phyloP scores from a whole-genome alignment of 768 basidiomycete genomes.

The Boletus tomentosulus region DNA sequence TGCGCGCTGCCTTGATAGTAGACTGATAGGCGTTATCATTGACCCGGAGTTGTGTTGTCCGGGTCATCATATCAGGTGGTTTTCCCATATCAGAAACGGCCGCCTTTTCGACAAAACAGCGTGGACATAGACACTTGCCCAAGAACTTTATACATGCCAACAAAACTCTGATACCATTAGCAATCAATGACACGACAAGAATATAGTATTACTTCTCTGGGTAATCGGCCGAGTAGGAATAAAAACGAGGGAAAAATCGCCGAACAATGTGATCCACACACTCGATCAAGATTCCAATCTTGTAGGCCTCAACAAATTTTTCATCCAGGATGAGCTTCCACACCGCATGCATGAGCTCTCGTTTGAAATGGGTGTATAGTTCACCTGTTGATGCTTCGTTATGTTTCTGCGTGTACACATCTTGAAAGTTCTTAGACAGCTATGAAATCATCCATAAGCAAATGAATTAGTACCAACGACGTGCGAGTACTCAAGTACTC shows the following conservation, averaged over 20 bases:
- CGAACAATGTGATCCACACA: neutral
- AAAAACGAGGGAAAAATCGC: neutral
- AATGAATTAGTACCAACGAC: neutral
- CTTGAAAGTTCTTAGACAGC: constrained; percentile 12
- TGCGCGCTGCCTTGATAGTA: neutral
- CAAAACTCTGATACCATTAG: neutral
- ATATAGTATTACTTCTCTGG: constrained; percentile 4
- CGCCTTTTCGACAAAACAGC: constrained; percentile 16
- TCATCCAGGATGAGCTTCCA: neutral
- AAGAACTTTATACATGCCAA: constrained; percentile 7
- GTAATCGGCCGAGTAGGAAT: constrained; percentile 1
- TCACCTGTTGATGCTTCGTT: neutral
- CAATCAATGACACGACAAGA: neutral
- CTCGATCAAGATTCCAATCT: neutral
- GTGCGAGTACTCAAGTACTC: too few relatives aligned
- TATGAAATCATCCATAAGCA: neutral
- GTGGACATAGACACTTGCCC: constrained; percentile 25
- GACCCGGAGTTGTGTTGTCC: too few relatives aligned
- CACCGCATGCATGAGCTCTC: neutral
- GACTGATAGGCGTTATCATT: neutral
- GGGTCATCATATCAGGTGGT: neutral
- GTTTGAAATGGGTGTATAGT: neutral
- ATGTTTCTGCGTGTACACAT: neutral
- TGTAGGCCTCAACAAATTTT: neutral
- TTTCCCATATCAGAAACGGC: constrained; percentile 14